phyloP scores from a whole-genome alignment of 2,329 filamentous ascomycete species.

The Paraconiothyrium brasiliense region DNA sequence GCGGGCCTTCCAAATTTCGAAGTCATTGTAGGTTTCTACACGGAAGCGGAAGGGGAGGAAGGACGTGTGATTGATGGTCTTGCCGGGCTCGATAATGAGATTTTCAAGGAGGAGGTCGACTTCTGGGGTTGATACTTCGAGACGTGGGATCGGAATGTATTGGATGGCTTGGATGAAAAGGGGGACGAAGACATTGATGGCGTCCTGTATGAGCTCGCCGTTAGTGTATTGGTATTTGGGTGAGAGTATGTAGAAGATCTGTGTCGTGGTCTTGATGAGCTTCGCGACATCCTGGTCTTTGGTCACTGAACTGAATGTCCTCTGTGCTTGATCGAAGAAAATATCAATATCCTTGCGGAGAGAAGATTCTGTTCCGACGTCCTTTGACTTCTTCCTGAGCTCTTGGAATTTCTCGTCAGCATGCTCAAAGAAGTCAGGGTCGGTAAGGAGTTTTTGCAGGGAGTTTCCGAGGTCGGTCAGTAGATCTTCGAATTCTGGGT shows the following conservation, averaged over 20 bases:
- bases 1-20: slow-evolving; percentile 83
- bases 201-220: slow-evolving; percentile 76
- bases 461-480: slow-evolving; percentile 77
- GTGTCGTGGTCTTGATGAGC: slow-evolving; percentile 72
- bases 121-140: slow-evolving; percentile 86
- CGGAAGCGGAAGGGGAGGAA: slow-evolving; percentile 88
- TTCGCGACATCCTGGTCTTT: slow-evolving; percentile 77
- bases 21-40: slow-evolving; percentile 83
- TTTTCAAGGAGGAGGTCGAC: slow-evolving; percentile 90
- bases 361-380: slow-evolving; percentile 70
- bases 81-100: slow-evolving; percentile 86
- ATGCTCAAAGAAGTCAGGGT: slow-evolving; percentile 85
- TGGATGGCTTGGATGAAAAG: slow-evolving; percentile 80
- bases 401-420: slow-evolving; percentile 72
- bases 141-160: slow-evolving; percentile 85
- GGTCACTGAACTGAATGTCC: slow-evolving; percentile 73
- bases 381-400: slow-evolving; percentile 64
- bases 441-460: slow-evolving; percentile 81
- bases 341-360: slow-evolving; percentile 77
- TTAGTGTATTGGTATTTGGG: slow-evolving; percentile 72
- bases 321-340: slow-evolving; percentile 73
- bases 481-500: slow-evolving; percentile 83
- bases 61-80: slow-evolving; percentile 83
- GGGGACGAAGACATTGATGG: slow-evolving; percentile 82
- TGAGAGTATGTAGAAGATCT: slow-evolving; percentile 75